Conservation (phyloP, 345 rosid species). For the Hibiscus trionum region DNA sequence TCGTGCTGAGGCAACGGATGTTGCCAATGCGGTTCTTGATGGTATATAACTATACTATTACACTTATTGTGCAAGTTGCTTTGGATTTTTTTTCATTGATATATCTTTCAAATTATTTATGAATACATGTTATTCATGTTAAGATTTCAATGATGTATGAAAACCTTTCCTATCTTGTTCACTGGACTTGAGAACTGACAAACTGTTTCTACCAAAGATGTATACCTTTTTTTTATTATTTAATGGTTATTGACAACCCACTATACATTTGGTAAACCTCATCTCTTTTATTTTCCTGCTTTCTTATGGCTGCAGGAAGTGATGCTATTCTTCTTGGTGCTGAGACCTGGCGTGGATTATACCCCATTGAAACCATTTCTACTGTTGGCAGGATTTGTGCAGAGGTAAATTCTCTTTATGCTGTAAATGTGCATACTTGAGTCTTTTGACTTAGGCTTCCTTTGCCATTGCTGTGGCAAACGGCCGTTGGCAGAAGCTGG, state of each 20-base stretch:
- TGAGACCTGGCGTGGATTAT: slow-evolving; percentile 88
- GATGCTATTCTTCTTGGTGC: slow-evolving; percentile 99
- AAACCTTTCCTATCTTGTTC: too few species aligned
- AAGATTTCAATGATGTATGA: too few species aligned
- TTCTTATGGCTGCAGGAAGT: slow-evolving; percentile 43
- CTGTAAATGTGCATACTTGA: not conserved
- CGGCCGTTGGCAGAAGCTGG: too few species aligned
- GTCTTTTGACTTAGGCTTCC: not conserved
- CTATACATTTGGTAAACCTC: too few species aligned
- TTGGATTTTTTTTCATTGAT: not conserved
- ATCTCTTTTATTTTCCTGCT: too few species aligned
- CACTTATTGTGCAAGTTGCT: not conserved
- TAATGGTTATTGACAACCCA: too few species aligned
- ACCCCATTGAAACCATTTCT: slow-evolving; percentile 85
- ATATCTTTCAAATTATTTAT: not conserved
- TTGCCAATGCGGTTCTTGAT: too few species aligned
- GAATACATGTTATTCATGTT: not conserved
- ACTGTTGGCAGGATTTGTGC: slow-evolving; percentile 83
- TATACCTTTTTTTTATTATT: too few species aligned
- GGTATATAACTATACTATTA: too few species aligned
- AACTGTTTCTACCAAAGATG: too few species aligned
- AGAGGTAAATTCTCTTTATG: slow-evolving; percentile 42
- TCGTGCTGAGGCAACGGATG: not conserved
- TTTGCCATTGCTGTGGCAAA: too few species aligned
- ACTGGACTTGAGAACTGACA: too few species aligned